Percentiles rank a stretch among this genome's conserved stretches.
Evolutionary conservation across 106 monocot species (phyloP).

Genomic region (Dendrobium nobile): DNA sequence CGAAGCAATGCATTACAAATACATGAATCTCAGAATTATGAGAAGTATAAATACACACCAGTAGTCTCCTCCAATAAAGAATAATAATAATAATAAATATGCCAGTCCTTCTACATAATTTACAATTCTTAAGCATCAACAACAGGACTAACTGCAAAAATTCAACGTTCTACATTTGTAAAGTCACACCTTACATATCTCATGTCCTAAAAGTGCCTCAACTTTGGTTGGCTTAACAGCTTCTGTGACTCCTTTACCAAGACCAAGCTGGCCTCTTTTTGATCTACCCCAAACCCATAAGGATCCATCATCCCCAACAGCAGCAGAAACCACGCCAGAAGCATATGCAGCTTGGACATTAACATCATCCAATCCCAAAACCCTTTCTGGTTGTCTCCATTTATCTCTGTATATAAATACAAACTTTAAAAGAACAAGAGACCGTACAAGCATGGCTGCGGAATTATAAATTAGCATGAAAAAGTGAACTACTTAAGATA

Average conservation of each 20-base stretch:
- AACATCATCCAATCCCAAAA: conserved; percentile 53
- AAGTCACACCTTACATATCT: conserved; percentile 56
- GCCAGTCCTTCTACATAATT: background rate
- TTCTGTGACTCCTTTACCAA: conserved; percentile 52
- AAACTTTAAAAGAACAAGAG: background rate
- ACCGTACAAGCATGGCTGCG: background rate
- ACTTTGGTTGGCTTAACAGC: conserved; percentile 56
- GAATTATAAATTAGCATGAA: too few species aligned
- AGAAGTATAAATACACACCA: too few species aligned
- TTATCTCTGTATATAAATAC: conserved; percentile 27
- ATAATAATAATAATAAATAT: background rate
- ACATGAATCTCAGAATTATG: too few species aligned
- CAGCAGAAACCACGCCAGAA: conserved; percentile 85
- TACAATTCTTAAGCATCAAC: background rate
- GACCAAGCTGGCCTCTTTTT: conserved; percentile 89
- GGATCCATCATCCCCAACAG: conserved; percentile 73
- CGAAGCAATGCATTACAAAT: too few species aligned
- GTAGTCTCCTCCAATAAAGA: too few species aligned
- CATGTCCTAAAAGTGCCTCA: conserved; percentile 46
- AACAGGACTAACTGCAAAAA: background rate
- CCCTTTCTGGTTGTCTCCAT: conserved; percentile 61
- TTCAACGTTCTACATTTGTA: background rate
- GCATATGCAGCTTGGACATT: conserved; percentile 53
- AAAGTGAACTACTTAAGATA: too few species aligned
- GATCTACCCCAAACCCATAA: conserved; percentile 93